A percentile compares a stretch with the other conserved stretches of the same genome.
Evolutionary conservation across 1,139 yeast genomes (phyloP).

Genomic region (Blastobotrys niveus): DNA sequence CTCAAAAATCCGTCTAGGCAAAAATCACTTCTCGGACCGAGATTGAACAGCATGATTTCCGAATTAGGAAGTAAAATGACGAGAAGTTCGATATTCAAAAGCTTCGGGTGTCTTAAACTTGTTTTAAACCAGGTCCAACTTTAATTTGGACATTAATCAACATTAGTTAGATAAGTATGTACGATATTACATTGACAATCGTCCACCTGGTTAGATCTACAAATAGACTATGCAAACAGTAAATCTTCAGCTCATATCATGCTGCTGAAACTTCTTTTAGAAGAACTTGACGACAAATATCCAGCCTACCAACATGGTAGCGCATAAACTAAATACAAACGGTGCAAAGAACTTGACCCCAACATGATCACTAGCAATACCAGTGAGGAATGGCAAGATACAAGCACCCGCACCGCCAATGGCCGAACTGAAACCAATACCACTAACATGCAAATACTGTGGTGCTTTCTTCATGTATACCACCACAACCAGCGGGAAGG

Average conservation of each 20-base stretch:
- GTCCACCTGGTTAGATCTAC: too few species aligned
- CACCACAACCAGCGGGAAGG: constrained; percentile 70
- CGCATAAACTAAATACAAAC: constrained; percentile 25
- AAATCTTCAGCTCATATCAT: too few species aligned
- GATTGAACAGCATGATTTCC: too few species aligned
- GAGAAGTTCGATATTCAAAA: too few species aligned
- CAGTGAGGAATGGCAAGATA: constrained; percentile 30
- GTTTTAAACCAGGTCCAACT: too few species aligned
- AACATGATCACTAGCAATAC: constrained; percentile 27
- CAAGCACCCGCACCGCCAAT: constrained; percentile 82
- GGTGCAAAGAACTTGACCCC: constrained; percentile 32
- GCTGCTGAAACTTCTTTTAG: too few species aligned
- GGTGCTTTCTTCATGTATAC: constrained; percentile 62
- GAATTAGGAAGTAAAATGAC: too few species aligned
- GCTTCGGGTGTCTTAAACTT: too few species aligned
- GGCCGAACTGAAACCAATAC: constrained; percentile 72
- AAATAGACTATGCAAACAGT: too few species aligned
- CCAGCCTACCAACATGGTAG: constrained; percentile 29
- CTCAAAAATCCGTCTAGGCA: too few species aligned
- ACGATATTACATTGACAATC: neutral
- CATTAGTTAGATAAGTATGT: neutral
- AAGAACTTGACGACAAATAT: constrained; percentile 26
- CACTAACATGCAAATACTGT: constrained; percentile 53
- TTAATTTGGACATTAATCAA: too few species aligned
- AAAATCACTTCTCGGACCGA: too few species aligned